These are phyloP conservation scores for Coemansia sp. DNA, from an alignment of 192 early-diverging fungal species.

Conservation along the genomic window DNA sequence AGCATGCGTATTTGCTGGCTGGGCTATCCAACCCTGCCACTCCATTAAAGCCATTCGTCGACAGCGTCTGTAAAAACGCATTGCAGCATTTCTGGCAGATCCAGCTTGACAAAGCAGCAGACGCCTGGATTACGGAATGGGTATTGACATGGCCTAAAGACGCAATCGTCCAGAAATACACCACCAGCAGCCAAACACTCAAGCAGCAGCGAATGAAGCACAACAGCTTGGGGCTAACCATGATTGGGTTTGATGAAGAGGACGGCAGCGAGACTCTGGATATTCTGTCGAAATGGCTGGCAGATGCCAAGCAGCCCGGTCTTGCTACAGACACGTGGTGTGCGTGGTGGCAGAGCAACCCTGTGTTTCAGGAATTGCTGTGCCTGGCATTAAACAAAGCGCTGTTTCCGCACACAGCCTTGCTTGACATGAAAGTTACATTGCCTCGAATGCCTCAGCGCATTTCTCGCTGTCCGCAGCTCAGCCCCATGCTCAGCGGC, in stretches of 20 bases:
- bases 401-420: slow-evolving; percentile 7
- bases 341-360: slow-evolving; percentile 23
- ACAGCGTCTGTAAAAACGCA: slow-evolving; percentile 10
- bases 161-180: slow-evolving; percentile 4
- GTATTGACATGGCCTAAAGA: slow-evolving; percentile 3
- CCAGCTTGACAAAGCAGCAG: neutral
- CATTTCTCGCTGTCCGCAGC: slow-evolving; percentile 11
- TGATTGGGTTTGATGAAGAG: slow-evolving; percentile 7
- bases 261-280: neutral
- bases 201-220: slow-evolving; percentile 6
- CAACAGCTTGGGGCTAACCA: slow-evolving; percentile 12
- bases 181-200: neutral
- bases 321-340: slow-evolving; percentile 15
- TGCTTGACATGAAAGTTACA: neutral
- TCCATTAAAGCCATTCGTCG: slow-evolving; percentile 2
- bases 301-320: slow-evolving; percentile 10
- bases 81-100: slow-evolving; percentile 15
- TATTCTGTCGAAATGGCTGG: slow-evolving; percentile 10
- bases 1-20: slow-evolving; percentile 8
- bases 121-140: slow-evolving; percentile 18
- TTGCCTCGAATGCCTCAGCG: slow-evolving; percentile 5
- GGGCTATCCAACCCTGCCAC: neutral
- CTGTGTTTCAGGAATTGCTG: slow-evolving; percentile 21
- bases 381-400: slow-evolving; percentile 22
- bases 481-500: neutral